Evolutionary conservation across 2,329 filamentous ascomycete species (phyloP).

Genomic region (Capronia americana): DNA sequence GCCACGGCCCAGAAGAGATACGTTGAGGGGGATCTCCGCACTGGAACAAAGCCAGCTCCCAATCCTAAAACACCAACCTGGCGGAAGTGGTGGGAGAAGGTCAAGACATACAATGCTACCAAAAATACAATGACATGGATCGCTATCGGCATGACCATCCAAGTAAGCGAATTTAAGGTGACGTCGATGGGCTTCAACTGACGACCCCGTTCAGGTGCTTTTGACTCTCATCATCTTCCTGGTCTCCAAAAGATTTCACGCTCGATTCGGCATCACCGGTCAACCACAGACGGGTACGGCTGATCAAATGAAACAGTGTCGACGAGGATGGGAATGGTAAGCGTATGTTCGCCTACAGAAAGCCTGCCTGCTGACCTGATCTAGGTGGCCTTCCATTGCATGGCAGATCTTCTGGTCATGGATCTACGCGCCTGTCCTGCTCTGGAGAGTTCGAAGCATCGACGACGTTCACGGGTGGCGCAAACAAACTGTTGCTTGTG

Average conservation of each 20-base stretch:
- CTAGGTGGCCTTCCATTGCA: constrained; percentile 65
- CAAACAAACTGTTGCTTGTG: constrained; percentile 63
- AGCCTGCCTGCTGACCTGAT: constrained; percentile 22
- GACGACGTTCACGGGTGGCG: constrained; percentile 72
- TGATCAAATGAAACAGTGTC: constrained; percentile 53
- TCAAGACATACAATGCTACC: constrained; percentile 54
- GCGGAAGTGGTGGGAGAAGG: constrained; percentile 46
- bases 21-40: constrained; percentile 19
- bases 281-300: constrained; percentile 48
- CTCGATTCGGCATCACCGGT: constrained; percentile 55
- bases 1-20: constrained; percentile 59
- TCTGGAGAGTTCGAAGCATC: constrained; percentile 67
- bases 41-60: constrained; percentile 1
- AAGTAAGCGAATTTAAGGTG: constrained; percentile 52
- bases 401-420: constrained; percentile 71
- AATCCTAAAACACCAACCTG: constrained; percentile 40
- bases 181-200: neutral
- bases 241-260: constrained; percentile 70
- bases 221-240: constrained; percentile 67
- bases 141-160: constrained; percentile 60
- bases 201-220: constrained; percentile 55
- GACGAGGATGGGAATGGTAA: constrained; percentile 70
- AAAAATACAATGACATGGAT: constrained; percentile 60
- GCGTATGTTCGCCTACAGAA: constrained; percentile 7
- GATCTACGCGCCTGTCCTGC: constrained; percentile 65